Evolutionary conservation across 2,329 filamentous ascomycete genomes (phyloP), one percentile per base, ranked within the genome.

Genomic region (Dactylellina haptotyla): DNA sequence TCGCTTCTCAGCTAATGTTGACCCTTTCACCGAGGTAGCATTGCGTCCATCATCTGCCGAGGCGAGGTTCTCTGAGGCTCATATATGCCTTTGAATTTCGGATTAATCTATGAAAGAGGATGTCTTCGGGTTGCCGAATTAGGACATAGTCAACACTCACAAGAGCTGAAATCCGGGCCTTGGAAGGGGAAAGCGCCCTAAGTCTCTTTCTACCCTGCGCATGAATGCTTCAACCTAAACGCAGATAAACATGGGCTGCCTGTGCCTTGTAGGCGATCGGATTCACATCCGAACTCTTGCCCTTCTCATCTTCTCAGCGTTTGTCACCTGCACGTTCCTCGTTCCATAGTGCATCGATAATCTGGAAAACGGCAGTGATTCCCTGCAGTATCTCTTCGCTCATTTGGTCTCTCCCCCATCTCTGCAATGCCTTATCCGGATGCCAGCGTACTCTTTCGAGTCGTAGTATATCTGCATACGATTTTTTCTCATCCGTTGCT

Each of bases 391-490:
- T 87, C 2, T 85, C 85, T 23, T 87, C 85, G 51, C 93, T 89
- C 53, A 96, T 87, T 12, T 84, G 84, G 70, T 87, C 83, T 0
- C 86, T 87, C 2, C 92, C 91, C 72, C 96, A 89, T 59, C 88
- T 87, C 82, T 97, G 95, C 83, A 97, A 92, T 64, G 98, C 90
- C 84, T 98, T 99, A 82, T 99, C 95, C 2, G 95, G 95, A 83
- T 99, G 95, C 95, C 95, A 99, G 14, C 93, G 86, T 16, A 98
- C 89, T 57, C 95, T 87, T 83, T 99, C 95, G 3, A 87, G 83
- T 81, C 96, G 97, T 58, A 98, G 83, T 3, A 85, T 80, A 46
- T 84, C 83, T 14, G 48, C 16, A 37, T 67, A 69, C 66, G 83
- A 81, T 8, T 75, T 76, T n/a, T 28, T 62, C 32, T 70, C 58